Evolutionary conservation across 2,329 filamentous ascomycete genomes (phyloP).

Genomic region (Fulvia fulva): DNA sequence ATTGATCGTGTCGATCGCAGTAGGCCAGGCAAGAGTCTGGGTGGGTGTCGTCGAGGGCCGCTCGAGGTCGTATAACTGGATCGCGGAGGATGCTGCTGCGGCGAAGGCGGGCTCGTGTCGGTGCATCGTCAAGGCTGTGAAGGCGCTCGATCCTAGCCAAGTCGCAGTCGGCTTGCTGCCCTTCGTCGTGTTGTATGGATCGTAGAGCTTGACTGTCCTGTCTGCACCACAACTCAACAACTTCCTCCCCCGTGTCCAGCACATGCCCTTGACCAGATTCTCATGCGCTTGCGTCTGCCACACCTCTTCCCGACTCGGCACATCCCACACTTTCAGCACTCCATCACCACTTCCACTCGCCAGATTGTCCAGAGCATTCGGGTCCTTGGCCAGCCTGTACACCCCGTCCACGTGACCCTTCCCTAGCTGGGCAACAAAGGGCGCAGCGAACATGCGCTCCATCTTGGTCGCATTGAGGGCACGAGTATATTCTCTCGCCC

Average conservation of each 20-base stretch:
- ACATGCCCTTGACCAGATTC: conserved; percentile 86
- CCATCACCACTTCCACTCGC: conserved; percentile 88
- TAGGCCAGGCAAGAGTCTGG: conserved; percentile 83
- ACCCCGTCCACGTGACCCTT: conserved; percentile 85
- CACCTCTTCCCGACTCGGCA: conserved; percentile 66
- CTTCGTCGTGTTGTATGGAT: conserved; percentile 72
- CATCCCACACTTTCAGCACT: conserved; percentile 88
- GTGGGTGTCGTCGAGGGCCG: conserved; percentile 71
- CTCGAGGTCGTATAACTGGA: conserved; percentile 85
- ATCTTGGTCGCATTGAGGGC: conserved; percentile 83
- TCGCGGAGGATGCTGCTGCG: conserved; percentile 65
- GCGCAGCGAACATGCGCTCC: conserved; percentile 84
- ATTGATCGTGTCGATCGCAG: conserved; percentile 83
- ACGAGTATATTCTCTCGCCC: conserved; percentile 78
- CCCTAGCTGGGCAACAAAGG: conserved; percentile 82
- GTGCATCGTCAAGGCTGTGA: conserved; percentile 81
- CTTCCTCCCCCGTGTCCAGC: conserved; percentile 82
- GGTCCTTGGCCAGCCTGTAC: conserved; percentile 48
- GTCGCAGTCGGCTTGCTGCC: conserved; percentile 72
- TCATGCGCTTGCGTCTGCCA: conserved; percentile 83
- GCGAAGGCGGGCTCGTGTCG: conserved; percentile 75
- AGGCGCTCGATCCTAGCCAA: conserved; percentile 78
- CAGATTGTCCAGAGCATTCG: conserved; percentile 44
- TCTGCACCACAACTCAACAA: conserved; percentile 84
- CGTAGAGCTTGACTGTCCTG: conserved; percentile 82